A percentile compares a stretch with the other conserved stretches of the same genome.
Evolutionary conservation across 1,284 basidiomycete genomes (phyloP).

Genomic region (Grifola frondosa): DNA sequence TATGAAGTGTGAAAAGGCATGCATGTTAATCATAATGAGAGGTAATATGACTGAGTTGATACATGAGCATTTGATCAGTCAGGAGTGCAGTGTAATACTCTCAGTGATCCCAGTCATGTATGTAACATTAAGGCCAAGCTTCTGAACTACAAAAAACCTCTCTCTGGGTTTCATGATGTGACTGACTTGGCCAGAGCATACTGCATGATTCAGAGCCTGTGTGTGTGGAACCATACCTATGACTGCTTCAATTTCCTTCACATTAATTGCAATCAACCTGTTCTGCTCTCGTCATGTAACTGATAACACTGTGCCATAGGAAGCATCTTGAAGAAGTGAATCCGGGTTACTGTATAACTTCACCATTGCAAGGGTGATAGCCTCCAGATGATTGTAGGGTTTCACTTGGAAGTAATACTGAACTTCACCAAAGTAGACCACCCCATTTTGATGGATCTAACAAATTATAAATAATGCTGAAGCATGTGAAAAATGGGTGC

Average conservation of each 20-base stretch:
- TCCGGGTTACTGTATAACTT: neutral
- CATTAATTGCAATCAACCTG: neutral
- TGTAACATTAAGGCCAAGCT: too few relatives aligned
- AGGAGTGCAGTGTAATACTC: too few relatives aligned
- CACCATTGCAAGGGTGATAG: neutral
- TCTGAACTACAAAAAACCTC: too few relatives aligned
- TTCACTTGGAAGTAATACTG: constrained; percentile 4
- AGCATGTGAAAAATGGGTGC: neutral
- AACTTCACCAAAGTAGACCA: constrained; percentile 4
- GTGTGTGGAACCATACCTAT: constrained; percentile 9
- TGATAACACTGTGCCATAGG: neutral
- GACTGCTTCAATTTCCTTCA: neutral
- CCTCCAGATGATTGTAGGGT: neutral
- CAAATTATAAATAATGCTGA: neutral
- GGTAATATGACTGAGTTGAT: too few relatives aligned
- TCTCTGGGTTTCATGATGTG: too few relatives aligned
- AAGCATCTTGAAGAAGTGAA: neutral
- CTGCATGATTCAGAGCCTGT: too few relatives aligned
- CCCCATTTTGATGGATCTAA: neutral
- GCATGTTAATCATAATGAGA: too few relatives aligned
- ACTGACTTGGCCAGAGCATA: too few relatives aligned
- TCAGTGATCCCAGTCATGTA: too few relatives aligned
- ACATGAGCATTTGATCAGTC: too few relatives aligned
- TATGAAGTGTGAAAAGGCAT: too few relatives aligned
- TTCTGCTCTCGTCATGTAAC: neutral